Percentiles rank a stretch among this genome's conserved stretches.
Conservation (phyloP, 108 stramenopile genomes). For the Discostella pseudostelligera region DNA sequence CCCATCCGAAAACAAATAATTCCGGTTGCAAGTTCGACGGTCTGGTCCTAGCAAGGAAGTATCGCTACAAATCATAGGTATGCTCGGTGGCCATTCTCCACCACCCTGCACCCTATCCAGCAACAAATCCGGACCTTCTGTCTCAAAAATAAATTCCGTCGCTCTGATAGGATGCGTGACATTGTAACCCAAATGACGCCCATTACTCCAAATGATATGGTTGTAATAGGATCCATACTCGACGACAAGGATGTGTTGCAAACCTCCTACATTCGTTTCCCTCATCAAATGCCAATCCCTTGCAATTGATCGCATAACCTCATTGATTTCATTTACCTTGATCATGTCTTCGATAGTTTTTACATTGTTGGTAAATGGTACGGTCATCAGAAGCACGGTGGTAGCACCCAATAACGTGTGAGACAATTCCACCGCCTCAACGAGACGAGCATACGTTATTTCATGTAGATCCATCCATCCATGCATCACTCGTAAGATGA, state of each 20-base stretch:
- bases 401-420: slow-evolving; percentile 22
- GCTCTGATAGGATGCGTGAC: slow-evolving; percentile 3
- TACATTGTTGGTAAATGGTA: slow-evolving; percentile 37
- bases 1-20: slow-evolving; percentile 38
- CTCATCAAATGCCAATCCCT: slow-evolving; percentile 17
- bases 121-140: slow-evolving; percentile 4
- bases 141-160: not conserved
- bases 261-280: not conserved
- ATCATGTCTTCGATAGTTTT: slow-evolving; percentile 22
- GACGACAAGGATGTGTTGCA: slow-evolving; percentile 15
- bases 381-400: slow-evolving; percentile 24
- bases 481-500: slow-evolving; percentile 38
- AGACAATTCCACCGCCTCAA: slow-evolving; percentile 31
- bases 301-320: slow-evolving; percentile 23
- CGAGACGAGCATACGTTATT: slow-evolving; percentile 22
- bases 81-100: not conserved
- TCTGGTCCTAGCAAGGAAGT: not conserved
- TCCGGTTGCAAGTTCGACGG: slow-evolving; percentile 20
- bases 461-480: slow-evolving; percentile 37
- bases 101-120: not conserved
- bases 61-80: slow-evolving; percentile 3
- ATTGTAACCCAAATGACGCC: slow-evolving; percentile 3
- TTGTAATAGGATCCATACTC: slow-evolving; percentile 6
- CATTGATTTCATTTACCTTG: slow-evolving; percentile 22
- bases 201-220: slow-evolving; percentile 8